Evolutionary conservation across 208 protist genomes (phyloP), one percentile per base, ranked within the genome.

Genomic region (Trypanosomatidae sp.): DNA sequence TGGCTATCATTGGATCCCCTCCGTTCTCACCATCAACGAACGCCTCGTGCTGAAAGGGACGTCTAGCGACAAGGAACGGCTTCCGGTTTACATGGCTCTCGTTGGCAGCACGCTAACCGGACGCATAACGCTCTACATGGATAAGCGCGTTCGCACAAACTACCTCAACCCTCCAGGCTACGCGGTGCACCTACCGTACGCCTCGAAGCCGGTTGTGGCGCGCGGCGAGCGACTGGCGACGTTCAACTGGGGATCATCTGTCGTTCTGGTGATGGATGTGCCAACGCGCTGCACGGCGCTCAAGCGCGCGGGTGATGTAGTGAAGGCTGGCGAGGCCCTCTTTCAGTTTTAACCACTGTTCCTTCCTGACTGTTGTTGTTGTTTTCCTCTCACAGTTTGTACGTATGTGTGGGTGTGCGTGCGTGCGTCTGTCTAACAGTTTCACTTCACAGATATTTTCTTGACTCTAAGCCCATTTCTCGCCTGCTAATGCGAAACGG

Each of bases 221-320:
- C 82, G 73, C 50, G 92, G 90, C 1, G 46, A 69, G 33, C 62
- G 55, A 5, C 76, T 97, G 2, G 88, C 86, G 12, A 86, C 81
- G 33, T 97, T 97, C 76, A 79, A 88, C 58, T 97, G 92, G 90
- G 92, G 92, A 36, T 97, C 92, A 43, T 82, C 92, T n/a, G 89
- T 97, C 9, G 89, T 90, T 9, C 55, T 97, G 30, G 59, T 97
- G 30, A 67, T 91, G 69, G 92, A 97, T 80, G 79, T 95, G n/a
- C 90, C 90, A 10, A 68, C 83, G 28, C 71, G 76, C 33, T 82
- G 78, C 49, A 73, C 64, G 13, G 17, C 90, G 3, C 44, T 81
- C n/a, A 77, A 75, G 12, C 69, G 75, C 7, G 73, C 73, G 28
- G 90, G 89, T 1, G 85, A 94, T 30, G 47, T 76, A 12, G 83